Conservation (phyloP, 176 grass and related monocot species). For the Bothriochloa decipiens region DNA sequence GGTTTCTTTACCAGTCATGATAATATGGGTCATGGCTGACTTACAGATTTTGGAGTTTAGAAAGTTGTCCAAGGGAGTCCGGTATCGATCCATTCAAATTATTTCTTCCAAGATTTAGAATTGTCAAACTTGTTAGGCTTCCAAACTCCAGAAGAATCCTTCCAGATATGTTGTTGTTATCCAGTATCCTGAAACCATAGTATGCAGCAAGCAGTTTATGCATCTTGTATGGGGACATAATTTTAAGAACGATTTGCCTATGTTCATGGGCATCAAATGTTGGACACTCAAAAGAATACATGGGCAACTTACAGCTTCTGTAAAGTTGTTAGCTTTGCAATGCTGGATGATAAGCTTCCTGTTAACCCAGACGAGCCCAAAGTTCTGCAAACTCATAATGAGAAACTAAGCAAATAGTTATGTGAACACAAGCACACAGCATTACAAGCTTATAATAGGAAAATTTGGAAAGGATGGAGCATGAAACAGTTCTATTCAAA, state of each 20-base stretch:
- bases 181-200: conserved; percentile 57
- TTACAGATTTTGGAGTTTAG: conserved; percentile 81
- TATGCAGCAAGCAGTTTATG: neutral
- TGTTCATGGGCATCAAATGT: neutral
- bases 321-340: conserved; percentile 66
- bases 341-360: conserved; percentile 71
- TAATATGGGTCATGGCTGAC: conserved; percentile 30
- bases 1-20: neutral
- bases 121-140: conserved; percentile 70
- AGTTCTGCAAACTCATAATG: conserved; percentile 52
- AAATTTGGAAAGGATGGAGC: neutral
- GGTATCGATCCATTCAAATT: conserved; percentile 79
- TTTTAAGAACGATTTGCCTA: too few relatives aligned
- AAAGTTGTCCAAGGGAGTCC: conserved; percentile 56
- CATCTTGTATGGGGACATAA: too few relatives aligned
- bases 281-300: neutral
- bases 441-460: conserved; percentile 18
- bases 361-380: conserved; percentile 62
- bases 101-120: conserved; percentile 67
- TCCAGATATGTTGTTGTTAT: conserved; percentile 79
- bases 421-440: neutral
- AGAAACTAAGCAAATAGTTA: conserved; percentile 23
- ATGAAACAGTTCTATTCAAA: conserved; percentile 26
- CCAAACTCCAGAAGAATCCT: conserved; percentile 72
- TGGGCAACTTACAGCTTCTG: conserved; percentile 63